Conservation (phyloP, 805 yeast species). For the Debaryomyces maramus region DNA sequence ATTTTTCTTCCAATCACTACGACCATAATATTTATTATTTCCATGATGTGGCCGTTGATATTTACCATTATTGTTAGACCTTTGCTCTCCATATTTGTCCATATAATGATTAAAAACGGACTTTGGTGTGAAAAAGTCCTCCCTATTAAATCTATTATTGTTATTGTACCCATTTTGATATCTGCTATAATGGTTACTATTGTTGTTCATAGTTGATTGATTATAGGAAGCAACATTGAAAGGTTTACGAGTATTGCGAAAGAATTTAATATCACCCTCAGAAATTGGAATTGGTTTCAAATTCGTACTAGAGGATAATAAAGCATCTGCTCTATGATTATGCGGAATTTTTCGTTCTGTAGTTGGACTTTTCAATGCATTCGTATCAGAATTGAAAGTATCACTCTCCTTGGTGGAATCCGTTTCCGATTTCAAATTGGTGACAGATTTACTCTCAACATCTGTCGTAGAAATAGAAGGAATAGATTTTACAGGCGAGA, state of each 20-base stretch:
- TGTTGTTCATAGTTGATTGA: constrained; percentile 19
- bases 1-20: constrained; percentile 14
- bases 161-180: neutral
- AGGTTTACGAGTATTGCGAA: constrained; percentile 54
- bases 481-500: constrained; percentile 13
- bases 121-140: constrained; percentile 78
- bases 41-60: constrained; percentile 7
- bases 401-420: constrained; percentile 17
- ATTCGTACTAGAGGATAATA: constrained; percentile 37
- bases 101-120: constrained; percentile 68
- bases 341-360: constrained; percentile 24
- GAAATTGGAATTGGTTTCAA: constrained; percentile 43
- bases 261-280: constrained; percentile 22
- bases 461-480: constrained; percentile 7
- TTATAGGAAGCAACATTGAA: constrained; percentile 64
- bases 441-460: constrained; percentile 8
- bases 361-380: constrained; percentile 8
- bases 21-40: neutral
- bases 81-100: constrained; percentile 58
- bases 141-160: constrained; percentile 50
- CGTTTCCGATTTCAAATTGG: constrained; percentile 2
- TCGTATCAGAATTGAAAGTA: constrained; percentile 10
- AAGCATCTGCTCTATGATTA: constrained; percentile 45
- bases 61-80: constrained; percentile 21
- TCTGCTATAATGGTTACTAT: constrained; percentile 8